These are phyloP conservation scores for Microstegium vimineum DNA, from an alignment of 176 grass and related monocot species.

Conservation along the genomic window DNA sequence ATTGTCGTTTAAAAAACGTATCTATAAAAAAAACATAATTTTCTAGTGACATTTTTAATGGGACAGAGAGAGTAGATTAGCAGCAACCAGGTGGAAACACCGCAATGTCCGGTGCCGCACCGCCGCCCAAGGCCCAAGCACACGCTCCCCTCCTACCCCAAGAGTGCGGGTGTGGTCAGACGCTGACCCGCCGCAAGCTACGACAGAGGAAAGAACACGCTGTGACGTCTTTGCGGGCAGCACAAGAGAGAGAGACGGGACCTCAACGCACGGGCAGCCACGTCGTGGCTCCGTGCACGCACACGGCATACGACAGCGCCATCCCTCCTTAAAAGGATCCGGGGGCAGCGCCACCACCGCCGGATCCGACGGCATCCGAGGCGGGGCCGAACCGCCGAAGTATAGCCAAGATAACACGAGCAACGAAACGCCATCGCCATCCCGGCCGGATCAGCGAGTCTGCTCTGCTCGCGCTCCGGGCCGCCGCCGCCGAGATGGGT, in stretches of 20 bases:
- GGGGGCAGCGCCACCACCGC: not conserved
- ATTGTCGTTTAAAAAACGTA: too few relatives aligned
- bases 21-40: too few relatives aligned
- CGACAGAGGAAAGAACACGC: not conserved
- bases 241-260: not conserved
- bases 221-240: too few relatives aligned
- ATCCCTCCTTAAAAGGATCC: not conserved
- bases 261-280: not conserved
- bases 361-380: conserved; percentile 5
- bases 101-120: not conserved
- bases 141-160: not conserved
- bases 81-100: not conserved
- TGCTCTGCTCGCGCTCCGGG: not conserved
- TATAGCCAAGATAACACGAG: not conserved
- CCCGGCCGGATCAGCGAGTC: not conserved
- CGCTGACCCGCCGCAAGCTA: not conserved
- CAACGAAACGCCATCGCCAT: not conserved
- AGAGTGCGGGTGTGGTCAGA: not conserved
- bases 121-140: not conserved
- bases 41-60: too few relatives aligned
- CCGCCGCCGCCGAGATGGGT: conserved; percentile 25
- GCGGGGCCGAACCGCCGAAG: not conserved
- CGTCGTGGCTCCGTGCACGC: conserved; percentile 28
- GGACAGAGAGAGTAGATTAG: too few relatives aligned
- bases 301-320: conserved; percentile 4